Evolutionary conservation across 2,329 filamentous ascomycete species (phyloP), one percentile per base, ranked within the genome.

Genomic region (Stagonosporopsis cucurbitacearum): DNA sequence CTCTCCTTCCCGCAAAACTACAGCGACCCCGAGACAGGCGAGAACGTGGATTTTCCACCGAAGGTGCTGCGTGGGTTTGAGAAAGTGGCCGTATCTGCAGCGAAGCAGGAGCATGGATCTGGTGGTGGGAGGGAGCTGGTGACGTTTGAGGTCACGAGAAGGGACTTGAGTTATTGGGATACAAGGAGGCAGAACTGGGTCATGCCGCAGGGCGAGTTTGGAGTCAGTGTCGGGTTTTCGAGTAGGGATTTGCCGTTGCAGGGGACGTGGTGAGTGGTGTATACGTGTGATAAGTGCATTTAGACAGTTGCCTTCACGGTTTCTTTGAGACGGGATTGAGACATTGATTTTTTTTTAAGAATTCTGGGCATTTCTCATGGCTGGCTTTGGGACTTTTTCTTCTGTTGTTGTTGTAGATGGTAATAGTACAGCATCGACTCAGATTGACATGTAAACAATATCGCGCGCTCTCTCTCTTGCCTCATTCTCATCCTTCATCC

Each of bases 41-140:
- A 81, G 51, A 39, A 62, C n/a, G 79, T 81, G 20, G 88, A 91
- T 25, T 92, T 91, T 43, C 75, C 75, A 0, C 68, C 75, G 4
- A 56, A 68, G 2, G 73, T 76, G 15, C 62, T 82, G 5, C 64
- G 80, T 4, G 74, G 70, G 1, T 82, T 79, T 43, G 77, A 79
- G 19, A 82, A 81, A 59, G 37, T 80, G 7, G 46, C 66, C 13
- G 51, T 80, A 0, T 60, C 66, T 33, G 67, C 69, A n/a, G 47
- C 59, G 12, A 53, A 62, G 43, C 50, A 66, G 22, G 64, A 63
- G n/a, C 60, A 67, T 46, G 64, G 65, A 1, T 54, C 22, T 2
- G 63, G 63, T 5, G 65, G 60, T 0, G 62, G 62, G 20, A 61
- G 58, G 11, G 46, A 65, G 46, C 48, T 54, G 26, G 75, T 79